Conservation (phyloP, 164 flowering plant species). For the Nymphaea thermarum region DNA sequence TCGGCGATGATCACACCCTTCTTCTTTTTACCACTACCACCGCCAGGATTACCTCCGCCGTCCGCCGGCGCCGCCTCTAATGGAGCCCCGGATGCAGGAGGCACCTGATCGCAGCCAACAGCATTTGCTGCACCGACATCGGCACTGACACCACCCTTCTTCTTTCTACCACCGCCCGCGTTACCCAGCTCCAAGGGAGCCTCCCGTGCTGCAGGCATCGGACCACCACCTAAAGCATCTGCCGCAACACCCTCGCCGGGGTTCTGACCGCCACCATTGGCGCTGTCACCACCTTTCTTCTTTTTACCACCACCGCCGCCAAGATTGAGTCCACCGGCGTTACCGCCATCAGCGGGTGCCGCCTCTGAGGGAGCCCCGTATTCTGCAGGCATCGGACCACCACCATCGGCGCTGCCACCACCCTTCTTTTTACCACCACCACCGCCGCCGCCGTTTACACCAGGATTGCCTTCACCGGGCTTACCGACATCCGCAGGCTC, state of each 20-base stretch:
- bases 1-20: neutral
- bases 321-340: slow-evolving; percentile 1
- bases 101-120: no score
- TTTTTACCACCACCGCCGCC: slow-evolving; percentile 16
- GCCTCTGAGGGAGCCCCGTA: neutral
- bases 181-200: slow-evolving; percentile 1
- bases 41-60: neutral
- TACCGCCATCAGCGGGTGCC: neutral
- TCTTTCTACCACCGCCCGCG: slow-evolving; percentile 18
- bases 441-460: slow-evolving; percentile 2
- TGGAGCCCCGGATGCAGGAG: no score
- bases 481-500: neutral
- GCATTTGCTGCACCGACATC: neutral
- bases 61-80: no score
- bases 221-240: neutral
- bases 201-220: neutral
- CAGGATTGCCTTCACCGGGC: slow-evolving; percentile 3
- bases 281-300: slow-evolving; percentile 9
- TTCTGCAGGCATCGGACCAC: no score
- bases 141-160: slow-evolving; percentile 6
- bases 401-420: neutral
- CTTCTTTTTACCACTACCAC: neutral
- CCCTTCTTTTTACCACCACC: slow-evolving; percentile 28
- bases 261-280: slow-evolving; percentile 13
- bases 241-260: neutral